phyloP scores from a whole-genome alignment of 768 basidiomycete species.

The Scleroderma citrinum region DNA sequence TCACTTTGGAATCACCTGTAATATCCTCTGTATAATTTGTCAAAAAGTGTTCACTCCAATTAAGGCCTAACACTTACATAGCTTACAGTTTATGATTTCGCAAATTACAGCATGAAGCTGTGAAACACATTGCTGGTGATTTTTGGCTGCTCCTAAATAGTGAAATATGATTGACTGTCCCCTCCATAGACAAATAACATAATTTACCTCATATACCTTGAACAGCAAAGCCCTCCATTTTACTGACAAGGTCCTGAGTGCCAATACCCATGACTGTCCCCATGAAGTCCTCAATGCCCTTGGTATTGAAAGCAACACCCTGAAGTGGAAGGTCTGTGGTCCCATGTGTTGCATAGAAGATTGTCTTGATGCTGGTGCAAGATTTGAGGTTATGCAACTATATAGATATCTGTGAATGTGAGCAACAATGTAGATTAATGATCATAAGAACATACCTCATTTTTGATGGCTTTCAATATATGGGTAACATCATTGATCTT shows the following conservation, averaged over 20 bases:
- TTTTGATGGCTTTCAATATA: not conserved
- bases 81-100: not conserved
- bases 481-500: not conserved
- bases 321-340: not conserved
- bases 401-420: not conserved
- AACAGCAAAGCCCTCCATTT: constrained; percentile 3
- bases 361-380: not conserved
- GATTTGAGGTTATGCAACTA: not conserved
- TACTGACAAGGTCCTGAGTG: constrained; percentile 1
- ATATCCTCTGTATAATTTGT: not conserved
- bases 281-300: not conserved
- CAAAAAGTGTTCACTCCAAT: not conserved
- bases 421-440: not conserved
- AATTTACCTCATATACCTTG: constrained; percentile 5
- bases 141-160: not conserved
- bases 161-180: not conserved
- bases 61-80: not conserved
- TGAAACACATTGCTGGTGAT: not conserved
- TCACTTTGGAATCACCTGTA: not conserved
- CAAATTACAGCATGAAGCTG: not conserved
- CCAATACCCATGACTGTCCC: constrained; percentile 1
- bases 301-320: not conserved
- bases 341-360: not conserved
- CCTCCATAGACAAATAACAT: not conserved
- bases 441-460: not conserved